Base-by-base conservation (phyloP, 140 eudicot genomes). In the Anethum foeniculum region DNA sequence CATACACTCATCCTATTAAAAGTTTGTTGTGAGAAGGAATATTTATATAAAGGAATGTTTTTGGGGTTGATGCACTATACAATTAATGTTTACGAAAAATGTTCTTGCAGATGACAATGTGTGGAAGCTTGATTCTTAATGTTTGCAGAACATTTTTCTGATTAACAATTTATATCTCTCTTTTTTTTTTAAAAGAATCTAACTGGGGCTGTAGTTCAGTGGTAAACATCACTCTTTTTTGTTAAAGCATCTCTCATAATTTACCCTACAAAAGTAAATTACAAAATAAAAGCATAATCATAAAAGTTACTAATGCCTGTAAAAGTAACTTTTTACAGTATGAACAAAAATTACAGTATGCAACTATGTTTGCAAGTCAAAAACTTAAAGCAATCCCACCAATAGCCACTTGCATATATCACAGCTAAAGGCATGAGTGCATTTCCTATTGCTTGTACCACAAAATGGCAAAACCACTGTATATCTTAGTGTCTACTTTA, bases 381-480 rank as follows among this genome's bases (percentile, higher is more conserved):
- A 67, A 67, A 67, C 19, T 4, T 30, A 67, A 67, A 67, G 41
- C 74, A 67, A 71, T 71, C 48, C 48, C 76, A 71, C 47, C 47
- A 1, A 38, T 7, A 71, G 49, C 76, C 76, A 71, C 49, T 34
- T 36, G 76, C 15, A 9, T 34, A 34, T 34, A 34, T 38, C 1
- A 23, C 48, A 14, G 27, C 10, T 6, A 11, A 27, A 14, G 27
- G 47, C 47, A 71, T 72, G 77, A 39, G 77, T 38, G 52, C 28
- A 39, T 71, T 71, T 3, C 51, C 48, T 71, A 38, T 39, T 71
- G 44, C 18, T 6, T 21, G 27, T 7, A 19, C 27, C 28, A 36
- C 48, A 36, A 32, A 71, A 8, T 41, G 6, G 76, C 30, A 71
- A 71, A 39, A 71, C 27, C 49, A 38, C 76, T 71, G 0, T 34